A percentile compares a stretch with the other conserved stretches of the same genome.
phyloP scores from a whole-genome alignment of 306 rosid species.

The Mimosa bimucronata region DNA sequence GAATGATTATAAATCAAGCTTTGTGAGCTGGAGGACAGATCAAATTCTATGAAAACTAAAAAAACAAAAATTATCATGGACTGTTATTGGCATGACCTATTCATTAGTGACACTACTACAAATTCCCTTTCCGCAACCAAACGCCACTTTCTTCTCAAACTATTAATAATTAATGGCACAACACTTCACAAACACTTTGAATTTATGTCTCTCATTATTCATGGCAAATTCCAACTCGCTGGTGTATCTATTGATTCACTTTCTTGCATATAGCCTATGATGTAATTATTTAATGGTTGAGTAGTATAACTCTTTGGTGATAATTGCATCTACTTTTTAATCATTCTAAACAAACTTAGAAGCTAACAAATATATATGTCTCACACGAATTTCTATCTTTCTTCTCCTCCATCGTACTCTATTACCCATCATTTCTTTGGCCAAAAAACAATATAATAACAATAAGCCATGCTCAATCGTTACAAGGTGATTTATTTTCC shows the following conservation, averaged over 20 bases:
- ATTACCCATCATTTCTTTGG: not conserved
- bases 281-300: conserved; percentile 44
- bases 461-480: not conserved
- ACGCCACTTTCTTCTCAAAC: conserved; percentile 45
- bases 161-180: conserved; percentile 14
- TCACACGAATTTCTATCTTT: conserved; percentile 31
- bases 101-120: conserved; percentile 20
- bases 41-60: not conserved
- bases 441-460: not conserved
- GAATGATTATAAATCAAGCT: not conserved
- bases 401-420: not conserved
- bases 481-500: not conserved
- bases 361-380: conserved; percentile 56
- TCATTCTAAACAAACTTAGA: conserved; percentile 87
- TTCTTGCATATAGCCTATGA: conserved; percentile 9
- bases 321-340: conserved; percentile 55
- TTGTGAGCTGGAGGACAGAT: not conserved
- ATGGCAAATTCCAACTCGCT: conserved; percentile 27
- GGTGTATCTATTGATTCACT: conserved; percentile 21
- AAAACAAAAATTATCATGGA: not conserved
- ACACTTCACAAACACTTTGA: conserved; percentile 21
- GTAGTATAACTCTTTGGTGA: conserved; percentile 43
- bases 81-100: not conserved
- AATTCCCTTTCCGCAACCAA: conserved; percentile 55
- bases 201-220: conserved; percentile 31